A percentile compares a stretch with the other conserved stretches of the same genome.
These are phyloP conservation scores for Panus rudis DNA, from an alignment of 768 basidiomycete species.

Conservation along the genomic window DNA sequence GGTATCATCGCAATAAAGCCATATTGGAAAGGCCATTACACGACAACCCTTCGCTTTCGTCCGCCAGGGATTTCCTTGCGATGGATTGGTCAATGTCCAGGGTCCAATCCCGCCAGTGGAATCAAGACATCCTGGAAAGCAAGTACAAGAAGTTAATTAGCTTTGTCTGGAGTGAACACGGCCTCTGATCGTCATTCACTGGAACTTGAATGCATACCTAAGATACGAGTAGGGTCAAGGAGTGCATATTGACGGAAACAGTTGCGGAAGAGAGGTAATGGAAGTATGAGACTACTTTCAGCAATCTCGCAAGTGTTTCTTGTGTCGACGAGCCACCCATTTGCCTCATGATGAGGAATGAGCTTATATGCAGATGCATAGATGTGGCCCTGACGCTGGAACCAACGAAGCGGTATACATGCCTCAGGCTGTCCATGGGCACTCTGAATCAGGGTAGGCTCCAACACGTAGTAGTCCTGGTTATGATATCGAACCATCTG, in stretches of 20 bases:
- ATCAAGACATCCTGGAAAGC: not conserved
- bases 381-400: not conserved
- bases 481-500: not conserved
- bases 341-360: not conserved
- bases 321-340: not conserved
- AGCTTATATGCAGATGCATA: not conserved
- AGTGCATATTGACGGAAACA: not conserved
- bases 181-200: not conserved
- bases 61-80: not conserved
- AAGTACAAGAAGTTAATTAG: constrained; percentile 21
- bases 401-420: not conserved
- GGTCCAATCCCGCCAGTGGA: too few species aligned
- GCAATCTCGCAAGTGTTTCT: not conserved
- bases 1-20: not conserved
- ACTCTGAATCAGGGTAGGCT: not conserved
- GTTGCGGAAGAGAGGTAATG: not conserved
- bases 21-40: not conserved
- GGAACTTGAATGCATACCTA: too few species aligned
- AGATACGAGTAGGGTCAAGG: not conserved
- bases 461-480: not conserved
- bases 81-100: too few species aligned
- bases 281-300: not conserved
- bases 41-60: not conserved
- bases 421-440: not conserved
- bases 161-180: not conserved